Evolutionary conservation across 345 rosid genomes (phyloP).

Genomic region (Cardamine occulta): DNA sequence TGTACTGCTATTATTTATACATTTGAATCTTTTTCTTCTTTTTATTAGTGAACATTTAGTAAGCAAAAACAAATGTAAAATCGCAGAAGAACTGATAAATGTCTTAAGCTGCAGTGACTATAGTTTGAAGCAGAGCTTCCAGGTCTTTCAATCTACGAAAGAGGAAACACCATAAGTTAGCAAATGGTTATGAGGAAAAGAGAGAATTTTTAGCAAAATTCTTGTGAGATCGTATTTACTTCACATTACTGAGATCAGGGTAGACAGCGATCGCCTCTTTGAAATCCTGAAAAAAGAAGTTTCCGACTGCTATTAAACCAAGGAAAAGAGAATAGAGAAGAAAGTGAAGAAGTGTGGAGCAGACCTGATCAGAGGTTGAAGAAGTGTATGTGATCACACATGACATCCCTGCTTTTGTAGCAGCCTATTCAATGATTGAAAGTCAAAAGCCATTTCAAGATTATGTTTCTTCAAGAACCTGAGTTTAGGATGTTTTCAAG

Average conservation of each 20-base stretch:
- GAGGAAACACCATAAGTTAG: neutral
- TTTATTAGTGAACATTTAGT: neutral
- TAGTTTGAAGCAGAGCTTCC: conserved; percentile 37
- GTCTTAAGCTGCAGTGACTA: conserved; percentile 33
- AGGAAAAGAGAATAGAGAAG: conserved; percentile 1
- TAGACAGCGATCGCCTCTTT: conserved; percentile 72
- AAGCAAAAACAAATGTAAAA: conserved; percentile 11
- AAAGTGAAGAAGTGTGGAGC: too few relatives aligned
- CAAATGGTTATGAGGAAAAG: neutral
- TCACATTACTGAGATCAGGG: conserved; percentile 77
- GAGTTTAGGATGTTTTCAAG: neutral
- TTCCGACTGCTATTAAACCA: conserved; percentile 9
- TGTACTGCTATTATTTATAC: conserved; percentile 23
- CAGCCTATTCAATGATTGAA: too few relatives aligned
- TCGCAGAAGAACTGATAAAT: conserved; percentile 5
- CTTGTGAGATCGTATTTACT: conserved; percentile 45
- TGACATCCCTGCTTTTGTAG: too few relatives aligned
- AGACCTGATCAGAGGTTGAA: too few relatives aligned
- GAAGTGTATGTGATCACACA: too few relatives aligned
- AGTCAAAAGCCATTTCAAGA: too few relatives aligned
- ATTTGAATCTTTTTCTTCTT: neutral
- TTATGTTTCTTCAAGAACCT: conserved; percentile 15
- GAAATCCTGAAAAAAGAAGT: conserved; percentile 63
- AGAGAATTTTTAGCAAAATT: neutral
- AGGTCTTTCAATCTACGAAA: conserved; percentile 38